These are phyloP conservation scores for Vigna radiata DNA, from an alignment of 306 rosid genomes.

Conservation along the genomic window DNA sequence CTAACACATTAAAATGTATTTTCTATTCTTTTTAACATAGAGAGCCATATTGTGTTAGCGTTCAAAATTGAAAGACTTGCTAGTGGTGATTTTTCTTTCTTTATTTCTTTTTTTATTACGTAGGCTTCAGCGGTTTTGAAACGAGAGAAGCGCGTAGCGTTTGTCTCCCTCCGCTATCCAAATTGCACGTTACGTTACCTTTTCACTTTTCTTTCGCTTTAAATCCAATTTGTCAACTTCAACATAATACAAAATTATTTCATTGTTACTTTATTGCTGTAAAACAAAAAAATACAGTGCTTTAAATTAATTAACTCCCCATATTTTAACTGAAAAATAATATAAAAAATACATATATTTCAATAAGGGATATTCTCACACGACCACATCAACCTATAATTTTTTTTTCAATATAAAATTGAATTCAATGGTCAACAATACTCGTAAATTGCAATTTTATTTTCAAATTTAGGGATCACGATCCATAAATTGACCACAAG, in stretches of 20 bases:
- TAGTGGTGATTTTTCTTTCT: background rate
- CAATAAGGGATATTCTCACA: too few species aligned
- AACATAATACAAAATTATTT: background rate
- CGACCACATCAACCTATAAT: too few species aligned
- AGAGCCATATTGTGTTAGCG: background rate
- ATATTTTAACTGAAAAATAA: too few species aligned
- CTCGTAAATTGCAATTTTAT: background rate
- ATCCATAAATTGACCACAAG: constrained; percentile 9
- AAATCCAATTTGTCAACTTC: background rate
- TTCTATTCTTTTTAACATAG: too few species aligned
- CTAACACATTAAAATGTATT: too few species aligned
- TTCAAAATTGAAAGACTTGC: too few species aligned
- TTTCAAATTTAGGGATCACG: background rate
- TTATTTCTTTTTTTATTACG: too few species aligned
- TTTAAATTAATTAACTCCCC: too few species aligned
- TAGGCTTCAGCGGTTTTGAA: background rate
- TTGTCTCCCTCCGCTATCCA: background rate
- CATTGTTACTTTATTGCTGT: too few species aligned
- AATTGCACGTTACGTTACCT: constrained; percentile 35
- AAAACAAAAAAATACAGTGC: too few species aligned
- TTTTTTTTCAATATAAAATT: background rate
- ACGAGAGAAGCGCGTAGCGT: constrained; percentile 35
- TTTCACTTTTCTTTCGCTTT: background rate
- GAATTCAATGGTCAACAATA: background rate
- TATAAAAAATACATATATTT: too few species aligned